Conservation (phyloP, 2,329 filamentous ascomycete species). For the Fusarium sacchari region DNA sequence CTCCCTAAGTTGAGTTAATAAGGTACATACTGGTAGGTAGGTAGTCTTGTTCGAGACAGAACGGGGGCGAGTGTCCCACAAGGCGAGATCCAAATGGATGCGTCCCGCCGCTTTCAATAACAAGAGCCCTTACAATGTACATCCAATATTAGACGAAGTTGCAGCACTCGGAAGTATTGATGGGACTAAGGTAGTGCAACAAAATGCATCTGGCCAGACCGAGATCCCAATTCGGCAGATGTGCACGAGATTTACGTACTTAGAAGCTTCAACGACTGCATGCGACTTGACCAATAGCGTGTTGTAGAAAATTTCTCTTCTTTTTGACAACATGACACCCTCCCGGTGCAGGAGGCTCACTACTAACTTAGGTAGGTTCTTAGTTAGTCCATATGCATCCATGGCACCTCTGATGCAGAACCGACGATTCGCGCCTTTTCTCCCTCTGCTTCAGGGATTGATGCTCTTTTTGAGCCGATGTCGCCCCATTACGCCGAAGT, state of each 20-base stretch:
- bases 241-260: conserved; percentile 18
- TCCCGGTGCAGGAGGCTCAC: not conserved
- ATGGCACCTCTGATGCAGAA: not conserved
- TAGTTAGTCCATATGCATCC: too few relatives aligned
- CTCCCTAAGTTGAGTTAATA: too few relatives aligned
- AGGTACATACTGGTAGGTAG: too few relatives aligned
- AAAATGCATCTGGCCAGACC: conserved; percentile 38
- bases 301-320: not conserved
- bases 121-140: not conserved
- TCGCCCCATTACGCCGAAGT: not conserved
- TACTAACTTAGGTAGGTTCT: too few relatives aligned
- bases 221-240: conserved; percentile 30
- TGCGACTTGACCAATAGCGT: conserved; percentile 17
- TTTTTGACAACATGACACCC: conserved; percentile 5
- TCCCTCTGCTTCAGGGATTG: not conserved
- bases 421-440: not conserved
- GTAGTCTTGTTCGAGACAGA: conserved; percentile 17
- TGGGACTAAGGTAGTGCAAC: conserved; percentile 2
- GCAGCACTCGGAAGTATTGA: not conserved
- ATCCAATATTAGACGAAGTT: conserved; percentile 5
- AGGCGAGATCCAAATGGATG: not conserved
- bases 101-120: not conserved
- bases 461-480: not conserved
- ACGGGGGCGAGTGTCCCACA: conserved; percentile 9
- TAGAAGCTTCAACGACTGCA: conserved; percentile 13